Evolutionary conservation across 129 eudicot genomes (phyloP).

Genomic region (Flaveria linearis): DNA sequence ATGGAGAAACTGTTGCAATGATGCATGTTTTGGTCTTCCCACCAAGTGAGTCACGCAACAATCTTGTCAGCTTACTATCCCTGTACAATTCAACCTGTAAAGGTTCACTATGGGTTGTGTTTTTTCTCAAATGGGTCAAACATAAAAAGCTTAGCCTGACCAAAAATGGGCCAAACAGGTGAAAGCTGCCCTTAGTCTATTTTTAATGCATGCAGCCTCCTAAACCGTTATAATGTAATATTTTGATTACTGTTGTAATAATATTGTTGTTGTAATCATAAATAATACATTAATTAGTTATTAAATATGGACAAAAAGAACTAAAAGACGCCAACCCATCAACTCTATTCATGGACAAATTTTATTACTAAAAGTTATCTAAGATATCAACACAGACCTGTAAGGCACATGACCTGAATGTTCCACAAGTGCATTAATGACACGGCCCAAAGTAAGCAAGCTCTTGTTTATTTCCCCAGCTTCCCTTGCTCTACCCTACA

Average conservation of each 20-base stretch:
- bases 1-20: conserved; percentile 84
- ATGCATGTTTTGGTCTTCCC: conserved; percentile 93
- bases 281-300: background rate
- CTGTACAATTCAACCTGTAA: conserved; percentile 36
- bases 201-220: background rate
- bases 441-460: conserved; percentile 84
- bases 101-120: background rate
- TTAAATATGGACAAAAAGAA: background rate
- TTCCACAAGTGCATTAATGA: conserved; percentile 79
- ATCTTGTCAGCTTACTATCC: conserved; percentile 89
- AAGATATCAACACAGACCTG: conserved; percentile 47
- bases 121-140: background rate
- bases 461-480: conserved; percentile 95
- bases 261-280: background rate
- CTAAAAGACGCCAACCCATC: background rate
- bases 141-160: too few species aligned
- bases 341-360: background rate
- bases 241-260: background rate
- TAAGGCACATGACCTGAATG: conserved; percentile 82
- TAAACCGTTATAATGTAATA: background rate
- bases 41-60: conserved; percentile 82
- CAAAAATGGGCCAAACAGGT: background rate
- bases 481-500: conserved; percentile 85
- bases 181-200: background rate
- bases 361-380: conserved; percentile 2